Evolutionary conservation across 306 rosid species (phyloP), one percentile per base, ranked within the genome.

Genomic region (Pterocarpus macrocarpus): DNA sequence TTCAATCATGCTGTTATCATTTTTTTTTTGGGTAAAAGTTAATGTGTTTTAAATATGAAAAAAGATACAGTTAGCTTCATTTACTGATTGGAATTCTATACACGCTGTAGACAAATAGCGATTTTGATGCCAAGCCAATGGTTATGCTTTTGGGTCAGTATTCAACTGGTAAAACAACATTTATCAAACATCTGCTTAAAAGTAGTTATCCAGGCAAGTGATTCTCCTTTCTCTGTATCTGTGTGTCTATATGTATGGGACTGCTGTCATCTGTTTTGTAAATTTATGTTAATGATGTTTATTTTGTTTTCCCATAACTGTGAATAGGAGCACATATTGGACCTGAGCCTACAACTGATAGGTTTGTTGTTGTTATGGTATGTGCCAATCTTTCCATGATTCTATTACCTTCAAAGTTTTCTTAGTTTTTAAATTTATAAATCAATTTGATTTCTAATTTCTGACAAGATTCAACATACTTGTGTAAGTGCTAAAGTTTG

Each of bases 61-160:
- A 80, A 22, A 61, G 22, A 77, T 22, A 70, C 53, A 33, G 22
- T 49, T 53, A 63, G 57, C 35, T 58, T 75, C 35, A 39, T 67
- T 55, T 43, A 65, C 35, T 87, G 65, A 71, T 77, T 39, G 50
- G 77, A 59, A 76, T 50, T 49, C 72, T 73, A 47, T 59, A 50
- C 44, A 57, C 35, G 70, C 30, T 88, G 84, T 81, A 94, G 98
- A 79, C 94, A 61, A 92, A 88, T 85, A 92, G 97, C 43, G 98
- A 94, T 87, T 94, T 94, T 80, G 97, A 94, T 80, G 97, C 97
- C 63, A 94, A 90, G 84, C 98, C 98, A 34, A 94, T 94, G 97
- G 98, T 94, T 82, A 94, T 94, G 98, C 97, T 94, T 82, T 85
- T 94, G 94, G 98, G 98, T 84, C 98, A 94, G 76, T 94, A 94